Base-by-base conservation (phyloP, 345 rosid species). In the Moricandia arvensis region DNA sequence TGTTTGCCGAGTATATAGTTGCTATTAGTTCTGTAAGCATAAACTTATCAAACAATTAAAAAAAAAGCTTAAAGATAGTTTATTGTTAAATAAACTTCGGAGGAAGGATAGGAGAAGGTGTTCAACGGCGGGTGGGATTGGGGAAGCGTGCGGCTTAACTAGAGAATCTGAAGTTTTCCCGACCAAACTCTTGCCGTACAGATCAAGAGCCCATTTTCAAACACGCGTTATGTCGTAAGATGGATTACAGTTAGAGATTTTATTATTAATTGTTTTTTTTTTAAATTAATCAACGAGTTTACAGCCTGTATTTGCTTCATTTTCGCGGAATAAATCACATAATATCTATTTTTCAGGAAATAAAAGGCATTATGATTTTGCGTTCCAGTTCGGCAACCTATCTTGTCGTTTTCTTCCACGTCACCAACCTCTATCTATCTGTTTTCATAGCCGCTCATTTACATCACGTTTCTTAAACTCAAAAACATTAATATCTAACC, bases 301-400 rank as follows among this genome's bases (percentile, higher is more conserved):
- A 68, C 75, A 68, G 75, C 7, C 82, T 79, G 78, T 55, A 51
- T 21, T 41, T 21, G 33, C 47, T 17, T 66, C 1, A 38, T 29
- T 59, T 75, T 35, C 30, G 7, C 1, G 41, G 8, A 7, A 37
- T 41, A 30, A 29, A 15, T 8, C 27, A 37, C 1, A 15, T 1
- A 1, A 61, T 63, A 24, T 60, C 3, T 68, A 16, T 43, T 59
- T 68, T 54, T 21, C 66, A 63, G 16, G 66, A 77, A 71, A 71
- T 15, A 66, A 49, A 66, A 59, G 62, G 33, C 37, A 31, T 66
- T 62, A 62, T 68, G 57, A 68, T 73, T 79, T 79, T 73, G 78
- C 82, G 71, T 79, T 73, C 67, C 55, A 57, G 74, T 73, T 68
- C 75, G 78, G 82, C 79, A 73, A 79, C 67, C 75, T 62, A 55